phyloP scores from a whole-genome alignment of 345 rosid genomes.

The Populus pruinosa region DNA sequence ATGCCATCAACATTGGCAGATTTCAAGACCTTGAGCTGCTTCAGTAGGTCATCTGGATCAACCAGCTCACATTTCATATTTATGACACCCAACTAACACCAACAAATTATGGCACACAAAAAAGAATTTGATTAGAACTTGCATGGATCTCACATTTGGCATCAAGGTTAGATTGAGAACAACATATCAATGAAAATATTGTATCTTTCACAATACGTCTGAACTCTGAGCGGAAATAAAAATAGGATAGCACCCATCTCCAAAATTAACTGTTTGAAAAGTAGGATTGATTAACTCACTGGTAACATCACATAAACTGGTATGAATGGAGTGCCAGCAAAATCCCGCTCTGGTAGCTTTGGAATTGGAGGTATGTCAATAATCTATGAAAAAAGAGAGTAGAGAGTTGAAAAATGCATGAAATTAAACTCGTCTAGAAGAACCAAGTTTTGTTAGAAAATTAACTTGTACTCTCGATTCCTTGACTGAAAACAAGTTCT shows the following conservation, averaged over 20 bases:
- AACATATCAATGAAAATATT: neutral
- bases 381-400: constrained; percentile 36
- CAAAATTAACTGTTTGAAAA: neutral
- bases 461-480: neutral
- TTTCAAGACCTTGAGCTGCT: constrained; percentile 74
- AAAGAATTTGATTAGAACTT: constrained; percentile 9
- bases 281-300: constrained; percentile 44
- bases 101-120: constrained; percentile 11
- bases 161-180: constrained; percentile 3
- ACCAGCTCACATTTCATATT: constrained; percentile 88
- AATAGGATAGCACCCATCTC: neutral
- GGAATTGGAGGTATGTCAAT: constrained; percentile 49
- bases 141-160: neutral
- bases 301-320: constrained; percentile 98
- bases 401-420: neutral
- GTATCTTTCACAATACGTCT: neutral
- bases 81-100: constrained; percentile 76
- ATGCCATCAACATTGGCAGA: constrained; percentile 81
- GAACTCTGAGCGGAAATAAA: neutral
- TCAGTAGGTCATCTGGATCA: constrained; percentile 78
- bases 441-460: neutral
- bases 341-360: constrained; percentile 70
- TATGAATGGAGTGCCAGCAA: constrained; percentile 71
- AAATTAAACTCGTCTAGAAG: neutral
- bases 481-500: neutral